phyloP scores from a whole-genome alignment of 345 rosid species.

The Rubroshorea leprosula region DNA sequence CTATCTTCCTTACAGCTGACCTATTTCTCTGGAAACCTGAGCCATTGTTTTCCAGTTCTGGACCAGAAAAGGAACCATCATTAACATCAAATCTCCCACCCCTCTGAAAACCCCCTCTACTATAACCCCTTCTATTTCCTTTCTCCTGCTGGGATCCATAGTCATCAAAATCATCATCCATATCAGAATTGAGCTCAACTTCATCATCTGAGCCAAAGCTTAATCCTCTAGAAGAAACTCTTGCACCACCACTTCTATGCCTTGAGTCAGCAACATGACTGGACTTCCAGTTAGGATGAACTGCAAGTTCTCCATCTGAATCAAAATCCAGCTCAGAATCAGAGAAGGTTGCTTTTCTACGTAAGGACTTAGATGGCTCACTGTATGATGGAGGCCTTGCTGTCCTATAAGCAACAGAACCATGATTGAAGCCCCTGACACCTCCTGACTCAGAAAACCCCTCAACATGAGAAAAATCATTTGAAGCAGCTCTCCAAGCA shows the following conservation, averaged over 20 bases:
- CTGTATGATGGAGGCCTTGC: constrained; percentile 19
- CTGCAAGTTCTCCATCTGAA: constrained; percentile 55
- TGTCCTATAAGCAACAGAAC: constrained; percentile 21
- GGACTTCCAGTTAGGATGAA: constrained; percentile 64
- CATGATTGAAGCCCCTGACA: constrained; percentile 18
- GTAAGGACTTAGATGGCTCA: constrained; percentile 29
- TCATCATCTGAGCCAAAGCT: constrained; percentile 77
- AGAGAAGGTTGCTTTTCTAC: constrained; percentile 24
- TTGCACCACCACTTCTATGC: constrained; percentile 25
- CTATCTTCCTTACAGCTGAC: constrained; percentile 24
- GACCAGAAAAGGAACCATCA: constrained; percentile 38
- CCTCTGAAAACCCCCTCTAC: no score
- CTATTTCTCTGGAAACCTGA: constrained; percentile 21
- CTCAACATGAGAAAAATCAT: constrained; percentile 41
- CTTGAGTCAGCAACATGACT: constrained; percentile 57
- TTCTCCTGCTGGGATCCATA: constrained; percentile 25
- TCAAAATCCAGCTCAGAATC: constrained; percentile 39
- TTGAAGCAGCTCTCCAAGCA: constrained; percentile 27
- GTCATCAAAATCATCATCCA: constrained; percentile 37
- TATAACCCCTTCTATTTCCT: constrained; percentile 19
- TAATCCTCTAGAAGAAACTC: constrained; percentile 32
- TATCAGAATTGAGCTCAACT: constrained; percentile 48
- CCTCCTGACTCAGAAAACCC: constrained; percentile 39
- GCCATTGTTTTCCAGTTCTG: constrained; percentile 34
- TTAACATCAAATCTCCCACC: constrained; percentile 25